phyloP scores from a whole-genome alignment of 306 rosid species.

The Hippophae tibetana region DNA sequence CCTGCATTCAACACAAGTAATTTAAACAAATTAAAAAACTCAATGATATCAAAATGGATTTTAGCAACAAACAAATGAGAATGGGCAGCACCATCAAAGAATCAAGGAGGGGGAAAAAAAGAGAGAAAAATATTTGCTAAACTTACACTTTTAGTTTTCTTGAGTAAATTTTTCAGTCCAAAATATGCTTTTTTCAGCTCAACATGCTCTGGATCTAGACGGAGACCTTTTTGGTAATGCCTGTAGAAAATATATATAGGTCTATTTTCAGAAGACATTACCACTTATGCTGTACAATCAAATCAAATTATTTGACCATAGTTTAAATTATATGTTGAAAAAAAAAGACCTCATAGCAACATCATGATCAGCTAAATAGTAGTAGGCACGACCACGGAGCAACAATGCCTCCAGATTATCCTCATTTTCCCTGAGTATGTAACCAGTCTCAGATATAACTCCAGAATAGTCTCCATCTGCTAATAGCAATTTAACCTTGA shows the following conservation, averaged over 20 bases:
- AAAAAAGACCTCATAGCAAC: slow-evolving; percentile 71
- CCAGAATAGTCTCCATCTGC: slow-evolving; percentile 69
- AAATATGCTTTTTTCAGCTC: slow-evolving; percentile 93
- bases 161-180: slow-evolving; percentile 83
- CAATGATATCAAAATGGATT: slow-evolving; percentile 10
- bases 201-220: slow-evolving; percentile 87
- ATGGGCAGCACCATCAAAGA: background rate
- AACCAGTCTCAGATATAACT: slow-evolving; percentile 70
- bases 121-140: slow-evolving; percentile 2
- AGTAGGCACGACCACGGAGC: slow-evolving; percentile 89
- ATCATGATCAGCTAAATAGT: slow-evolving; percentile 96
- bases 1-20: slow-evolving; percentile 40
- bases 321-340: slow-evolving; percentile 12
- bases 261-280: background rate
- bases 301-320: slow-evolving; percentile 4
- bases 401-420: slow-evolving; percentile 73
- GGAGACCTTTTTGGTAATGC: slow-evolving; percentile 98
- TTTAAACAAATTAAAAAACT: slow-evolving; percentile 14
- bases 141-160: slow-evolving; percentile 84
- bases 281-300: background rate
- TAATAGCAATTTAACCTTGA: slow-evolving; percentile 63
- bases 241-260: slow-evolving; percentile 24
- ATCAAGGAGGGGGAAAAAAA: slow-evolving; percentile 5
- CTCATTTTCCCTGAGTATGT: slow-evolving; percentile 86
- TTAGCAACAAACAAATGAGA: background rate